These are phyloP conservation scores for Acorus calamus DNA, from an alignment of 106 monocot species.

Conservation along the genomic window DNA sequence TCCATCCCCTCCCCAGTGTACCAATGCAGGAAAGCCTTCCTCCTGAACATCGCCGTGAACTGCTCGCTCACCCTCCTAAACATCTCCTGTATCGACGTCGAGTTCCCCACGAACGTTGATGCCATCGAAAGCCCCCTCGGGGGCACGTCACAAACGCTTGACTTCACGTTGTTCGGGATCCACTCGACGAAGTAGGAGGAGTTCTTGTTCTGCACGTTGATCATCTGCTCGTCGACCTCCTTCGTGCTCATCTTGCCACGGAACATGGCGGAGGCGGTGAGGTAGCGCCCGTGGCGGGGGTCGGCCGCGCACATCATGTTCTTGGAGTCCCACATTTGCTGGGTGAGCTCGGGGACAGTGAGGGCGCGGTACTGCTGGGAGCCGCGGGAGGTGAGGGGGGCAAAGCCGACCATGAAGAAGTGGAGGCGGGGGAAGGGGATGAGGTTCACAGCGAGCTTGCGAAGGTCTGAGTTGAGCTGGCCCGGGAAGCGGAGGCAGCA, in stretches of 20 bases:
- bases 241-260: constrained; percentile 55
- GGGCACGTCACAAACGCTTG: constrained; percentile 10
- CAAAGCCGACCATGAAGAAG: no score
- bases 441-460: no score
- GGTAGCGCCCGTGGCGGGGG: constrained; percentile 38
- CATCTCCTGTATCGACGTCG: no score
- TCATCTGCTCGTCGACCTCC: constrained; percentile 53
- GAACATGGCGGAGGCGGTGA: constrained; percentile 45
- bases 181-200: constrained; percentile 54
- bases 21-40: no score
- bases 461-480: no score
- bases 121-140: no score
- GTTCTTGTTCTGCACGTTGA: constrained; percentile 56
- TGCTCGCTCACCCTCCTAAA: no score
- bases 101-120: no score
- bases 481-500: no score
- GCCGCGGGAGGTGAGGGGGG: constrained; percentile 20
- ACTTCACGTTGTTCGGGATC: constrained; percentile 56
- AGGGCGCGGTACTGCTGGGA: constrained; percentile 44
- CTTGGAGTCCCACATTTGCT: constrained; percentile 49
- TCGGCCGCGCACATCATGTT: constrained; percentile 55
- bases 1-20: no score
- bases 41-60: no score
- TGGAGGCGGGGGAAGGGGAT: no score
- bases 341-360: constrained; percentile 38